Evolutionary conservation across 2,329 filamentous ascomycete genomes (phyloP), one percentile per base, ranked within the genome.

Genomic region (Curvularia hawaiiensis): DNA sequence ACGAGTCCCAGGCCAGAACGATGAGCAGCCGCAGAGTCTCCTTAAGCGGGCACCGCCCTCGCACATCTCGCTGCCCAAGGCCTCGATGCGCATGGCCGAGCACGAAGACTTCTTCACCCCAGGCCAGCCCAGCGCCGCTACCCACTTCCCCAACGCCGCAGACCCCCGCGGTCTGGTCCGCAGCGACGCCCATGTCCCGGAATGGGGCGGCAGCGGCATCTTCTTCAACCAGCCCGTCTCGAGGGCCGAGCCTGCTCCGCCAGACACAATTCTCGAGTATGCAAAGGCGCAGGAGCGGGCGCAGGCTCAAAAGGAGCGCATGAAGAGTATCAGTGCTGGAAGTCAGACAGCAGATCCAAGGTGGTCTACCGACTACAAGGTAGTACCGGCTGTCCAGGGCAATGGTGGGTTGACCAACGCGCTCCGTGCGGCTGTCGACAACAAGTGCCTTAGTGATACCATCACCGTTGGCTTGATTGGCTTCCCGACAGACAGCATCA

Each of bases 371-470:
- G 84, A 89, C 50, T 98, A 93, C 90, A 88, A 84, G 33, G 86
- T 98, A 35, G 90, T 92, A 59, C 88, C 89, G 54, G 91, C 92
- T 0, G 89, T 96, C 54, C 92, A 96, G 77, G 94, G 94, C 56
- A 98, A 98, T 71, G 93, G 92, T 22, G 95, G 94, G 20, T 84
- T 98, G 48, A 88, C 90, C 68, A 97, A 97, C 73, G 94, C 94
- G 4, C 88, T 95, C 33, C 87, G 91, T 61, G 91, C 92, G 16
- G 90, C 91, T 2, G 82, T 85, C 16, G 85, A 91, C 46, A 85
- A 88, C 53, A 89, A 88, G 20, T 84, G 85, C 60, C 79, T 92
- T 10, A 83, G 84, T 20, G 90, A 96, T 54, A 89, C 91, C 71
- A 89, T 88, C n/a, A 96, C 91, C 88, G 90, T 98, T 4, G 94